Conservation (phyloP, 2,329 filamentous ascomycete species). For the Pseudocercospora fijiensis region DNA sequence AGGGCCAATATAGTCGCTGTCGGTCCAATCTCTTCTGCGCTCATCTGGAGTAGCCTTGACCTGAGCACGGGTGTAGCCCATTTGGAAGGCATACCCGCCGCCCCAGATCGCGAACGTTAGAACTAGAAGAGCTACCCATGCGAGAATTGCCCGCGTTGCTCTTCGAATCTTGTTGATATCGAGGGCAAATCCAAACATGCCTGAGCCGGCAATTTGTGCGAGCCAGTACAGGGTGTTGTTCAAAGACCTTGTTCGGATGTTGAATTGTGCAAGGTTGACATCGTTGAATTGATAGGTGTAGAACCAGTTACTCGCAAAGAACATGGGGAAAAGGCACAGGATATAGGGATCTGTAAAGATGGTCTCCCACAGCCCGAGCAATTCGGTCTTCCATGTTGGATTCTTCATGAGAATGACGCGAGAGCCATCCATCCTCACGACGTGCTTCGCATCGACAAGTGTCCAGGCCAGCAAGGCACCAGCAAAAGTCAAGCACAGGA, state of each 20-base stretch:
- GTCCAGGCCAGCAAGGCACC: slow-evolving; percentile 68
- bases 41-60: slow-evolving; percentile 21
- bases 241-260: slow-evolving; percentile 69
- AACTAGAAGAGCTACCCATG: slow-evolving; percentile 61
- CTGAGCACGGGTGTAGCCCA: slow-evolving; percentile 51
- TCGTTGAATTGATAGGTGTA: slow-evolving; percentile 75
- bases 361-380: slow-evolving; percentile 72
- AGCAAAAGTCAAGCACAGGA: slow-evolving; percentile 75
- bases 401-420: slow-evolving; percentile 85
- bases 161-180: slow-evolving; percentile 62
- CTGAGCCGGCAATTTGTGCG: slow-evolving; percentile 73
- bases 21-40: slow-evolving; percentile 62
- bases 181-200: slow-evolving; percentile 68
- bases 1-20: slow-evolving; percentile 67
- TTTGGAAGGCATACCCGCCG: slow-evolving; percentile 75
- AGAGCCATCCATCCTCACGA: slow-evolving; percentile 74
- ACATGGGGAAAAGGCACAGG: slow-evolving; percentile 74
- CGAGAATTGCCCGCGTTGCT: slow-evolving; percentile 65
- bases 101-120: slow-evolving; percentile 79
- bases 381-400: slow-evolving; percentile 71
- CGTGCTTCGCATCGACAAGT: slow-evolving; percentile 67
- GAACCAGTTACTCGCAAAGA: slow-evolving; percentile 76
- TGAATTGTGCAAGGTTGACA: slow-evolving; percentile 69
- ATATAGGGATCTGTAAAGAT: slow-evolving; percentile 69
- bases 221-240: slow-evolving; percentile 73